These are phyloP conservation scores for Evansstolkia leycettana DNA, from an alignment of 495 filamentous ascomycete species.

Conservation along the genomic window DNA sequence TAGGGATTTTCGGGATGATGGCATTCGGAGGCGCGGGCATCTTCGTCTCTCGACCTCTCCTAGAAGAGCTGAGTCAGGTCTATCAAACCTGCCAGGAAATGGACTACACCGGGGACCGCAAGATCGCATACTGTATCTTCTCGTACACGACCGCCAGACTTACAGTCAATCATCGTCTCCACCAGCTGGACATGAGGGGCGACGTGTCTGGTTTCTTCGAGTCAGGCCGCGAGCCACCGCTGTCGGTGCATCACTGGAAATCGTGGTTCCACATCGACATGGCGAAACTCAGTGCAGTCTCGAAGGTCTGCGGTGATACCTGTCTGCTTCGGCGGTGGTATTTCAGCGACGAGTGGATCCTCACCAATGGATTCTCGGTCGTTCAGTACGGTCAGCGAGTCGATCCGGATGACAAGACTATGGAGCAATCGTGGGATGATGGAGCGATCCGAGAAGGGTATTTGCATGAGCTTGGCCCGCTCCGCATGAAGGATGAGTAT, in stretches of 20 bases:
- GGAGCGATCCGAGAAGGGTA: conserved; percentile 25
- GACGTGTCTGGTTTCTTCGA: conserved; percentile 47
- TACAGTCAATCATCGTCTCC: conserved; percentile 38
- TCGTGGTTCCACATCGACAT: conserved; percentile 42
- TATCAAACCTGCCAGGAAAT: conserved; percentile 25
- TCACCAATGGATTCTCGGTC: conserved; percentile 46
- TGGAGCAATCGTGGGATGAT: conserved; percentile 39
- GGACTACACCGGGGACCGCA: conserved; percentile 32
- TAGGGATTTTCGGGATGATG: conserved; percentile 36
- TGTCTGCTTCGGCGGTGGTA: conserved; percentile 46
- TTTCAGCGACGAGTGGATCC: conserved; percentile 42
- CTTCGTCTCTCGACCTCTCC: conserved; percentile 41
- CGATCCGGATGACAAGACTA: conserved; percentile 16
- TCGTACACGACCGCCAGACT: conserved; percentile 35
- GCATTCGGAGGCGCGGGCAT: conserved; percentile 51
- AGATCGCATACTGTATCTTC: conserved; percentile 41
- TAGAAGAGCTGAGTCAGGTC: conserved; percentile 23
- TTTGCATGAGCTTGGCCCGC: conserved; percentile 30
- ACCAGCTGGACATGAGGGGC: conserved; percentile 38
- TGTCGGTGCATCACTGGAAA: conserved; percentile 50
- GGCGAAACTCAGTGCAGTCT: conserved; percentile 32
- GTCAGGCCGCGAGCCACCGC: conserved; percentile 30
- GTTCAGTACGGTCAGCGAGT: conserved; percentile 34
- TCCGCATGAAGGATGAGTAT: conserved; percentile 25
- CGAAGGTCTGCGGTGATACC: conserved; percentile 40